Conservation (phyloP, 2,329 filamentous ascomycete genomes). For the Ambrosiella cleistominuta region DNA sequence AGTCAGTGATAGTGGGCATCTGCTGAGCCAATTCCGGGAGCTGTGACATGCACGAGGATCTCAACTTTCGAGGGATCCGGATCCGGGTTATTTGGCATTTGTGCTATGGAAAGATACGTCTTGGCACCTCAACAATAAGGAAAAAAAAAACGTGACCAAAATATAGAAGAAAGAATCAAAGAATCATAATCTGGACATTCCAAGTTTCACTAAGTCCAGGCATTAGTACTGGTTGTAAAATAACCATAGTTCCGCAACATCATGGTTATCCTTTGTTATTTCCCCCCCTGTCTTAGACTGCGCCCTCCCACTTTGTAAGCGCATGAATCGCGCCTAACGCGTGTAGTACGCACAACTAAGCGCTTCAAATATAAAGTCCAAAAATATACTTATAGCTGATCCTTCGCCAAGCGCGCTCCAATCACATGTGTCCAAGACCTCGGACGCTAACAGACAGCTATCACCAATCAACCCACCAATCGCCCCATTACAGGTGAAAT, state of each 20-base stretch:
- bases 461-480: background rate
- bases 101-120: background rate
- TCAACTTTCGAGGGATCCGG: constrained; percentile 23
- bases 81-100: constrained; percentile 8
- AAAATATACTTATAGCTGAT: background rate
- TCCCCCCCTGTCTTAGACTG: background rate
- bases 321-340: background rate
- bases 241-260: background rate
- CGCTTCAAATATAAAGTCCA: background rate
- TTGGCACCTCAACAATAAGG: background rate
- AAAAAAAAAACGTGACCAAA: background rate
- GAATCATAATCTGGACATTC: background rate
- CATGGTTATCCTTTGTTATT: background rate
- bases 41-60: constrained; percentile 38
- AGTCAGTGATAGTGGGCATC: constrained; percentile 33
- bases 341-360: background rate
- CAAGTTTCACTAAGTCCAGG: background rate
- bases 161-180: background rate
- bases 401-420: background rate
- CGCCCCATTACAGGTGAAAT: background rate
- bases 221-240: background rate
- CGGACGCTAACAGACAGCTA: background rate
- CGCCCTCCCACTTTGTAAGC: background rate
- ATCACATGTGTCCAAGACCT: background rate
- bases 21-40: constrained; percentile 30